phyloP scores from a whole-genome alignment of 345 rosid genomes.

The Barbarea vulgaris region DNA sequence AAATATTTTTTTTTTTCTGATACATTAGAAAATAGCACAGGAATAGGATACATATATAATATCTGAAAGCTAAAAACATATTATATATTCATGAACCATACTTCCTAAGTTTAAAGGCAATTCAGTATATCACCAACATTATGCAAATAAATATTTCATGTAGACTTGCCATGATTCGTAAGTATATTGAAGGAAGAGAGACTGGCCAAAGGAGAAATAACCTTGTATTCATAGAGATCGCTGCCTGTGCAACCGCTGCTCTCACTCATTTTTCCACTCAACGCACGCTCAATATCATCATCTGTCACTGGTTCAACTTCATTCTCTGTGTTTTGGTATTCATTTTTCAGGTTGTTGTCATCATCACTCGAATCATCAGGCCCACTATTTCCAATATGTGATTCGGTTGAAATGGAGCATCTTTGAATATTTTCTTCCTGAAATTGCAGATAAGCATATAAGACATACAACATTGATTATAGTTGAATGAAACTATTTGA shows the following conservation, averaged over 20 bases:
- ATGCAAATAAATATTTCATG: conserved; percentile 11
- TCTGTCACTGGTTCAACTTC: conserved; percentile 85
- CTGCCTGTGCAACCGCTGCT: conserved; percentile 81
- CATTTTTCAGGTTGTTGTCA: conserved; percentile 77
- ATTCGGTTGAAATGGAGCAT: conserved; percentile 92
- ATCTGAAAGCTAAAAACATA: conserved; percentile 8
- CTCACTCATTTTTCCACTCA: conserved; percentile 93
- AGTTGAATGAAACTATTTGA: conserved; percentile 16
- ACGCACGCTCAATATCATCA: conserved; percentile 69
- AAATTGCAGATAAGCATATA: conserved; percentile 37
- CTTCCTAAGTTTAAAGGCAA: conserved; percentile 1
- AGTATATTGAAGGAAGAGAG: conserved; percentile 22
- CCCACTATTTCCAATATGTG: conserved; percentile 83
- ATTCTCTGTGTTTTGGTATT: conserved; percentile 88
- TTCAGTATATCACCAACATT: neutral
- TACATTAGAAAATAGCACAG: neutral
- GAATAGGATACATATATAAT: neutral
- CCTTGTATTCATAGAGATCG: conserved; percentile 94
- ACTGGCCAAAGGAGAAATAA: conserved; percentile 41
- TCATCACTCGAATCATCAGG: conserved; percentile 92
- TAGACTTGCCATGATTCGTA: conserved; percentile 16
- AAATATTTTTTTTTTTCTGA: neutral
- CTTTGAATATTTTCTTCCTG: conserved; percentile 96
- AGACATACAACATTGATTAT: neutral
- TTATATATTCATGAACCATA: neutral